Percentiles rank a stretch among this genome's conserved stretches.
phyloP scores from a whole-genome alignment of 1,284 basidiomycete genomes.

The Pseudomicrostroma phylloplanum region DNA sequence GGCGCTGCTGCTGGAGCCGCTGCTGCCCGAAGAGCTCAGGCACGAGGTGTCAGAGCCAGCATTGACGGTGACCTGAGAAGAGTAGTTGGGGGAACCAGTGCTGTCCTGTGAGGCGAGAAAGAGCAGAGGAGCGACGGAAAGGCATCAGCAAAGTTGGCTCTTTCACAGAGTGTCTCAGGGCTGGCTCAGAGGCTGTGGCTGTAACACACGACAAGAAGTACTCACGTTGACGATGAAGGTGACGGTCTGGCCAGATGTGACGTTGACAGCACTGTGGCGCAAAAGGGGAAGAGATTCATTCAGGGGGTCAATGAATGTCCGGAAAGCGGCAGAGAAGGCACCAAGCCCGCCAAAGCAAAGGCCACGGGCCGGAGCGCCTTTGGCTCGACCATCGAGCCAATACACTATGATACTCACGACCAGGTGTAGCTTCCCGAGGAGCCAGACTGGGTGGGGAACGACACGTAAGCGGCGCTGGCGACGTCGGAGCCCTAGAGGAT shows the following conservation, averaged over 20 bases:
- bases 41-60: slow-evolving; percentile 23
- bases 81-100: slow-evolving; percentile 31
- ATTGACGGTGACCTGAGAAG: slow-evolving; percentile 22
- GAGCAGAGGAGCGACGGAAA: too few relatives aligned
- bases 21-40: slow-evolving; percentile 18
- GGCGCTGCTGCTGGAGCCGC: slow-evolving; percentile 9
- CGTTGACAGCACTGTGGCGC: slow-evolving; percentile 28
- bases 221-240: slow-evolving; percentile 35
- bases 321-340: too few relatives aligned
- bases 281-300: background rate
- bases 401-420: slow-evolving; percentile 10
- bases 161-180: too few relatives aligned
- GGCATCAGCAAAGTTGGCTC: too few relatives aligned
- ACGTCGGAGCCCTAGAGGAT: slow-evolving; percentile 20
- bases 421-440: slow-evolving; percentile 34
- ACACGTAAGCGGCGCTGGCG: slow-evolving; percentile 27
- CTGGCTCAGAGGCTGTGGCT: too few relatives aligned
- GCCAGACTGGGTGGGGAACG: slow-evolving; percentile 31
- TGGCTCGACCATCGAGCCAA: background rate
- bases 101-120: slow-evolving; percentile 19
- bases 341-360: too few relatives aligned
- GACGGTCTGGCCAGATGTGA: slow-evolving; percentile 41
- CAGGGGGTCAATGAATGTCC: background rate
- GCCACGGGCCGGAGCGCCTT: too few relatives aligned
- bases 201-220: too few relatives aligned